These are phyloP conservation scores for Wickerhamiella cacticola DNA, from an alignment of 805 yeast species.

Conservation along the genomic window DNA sequence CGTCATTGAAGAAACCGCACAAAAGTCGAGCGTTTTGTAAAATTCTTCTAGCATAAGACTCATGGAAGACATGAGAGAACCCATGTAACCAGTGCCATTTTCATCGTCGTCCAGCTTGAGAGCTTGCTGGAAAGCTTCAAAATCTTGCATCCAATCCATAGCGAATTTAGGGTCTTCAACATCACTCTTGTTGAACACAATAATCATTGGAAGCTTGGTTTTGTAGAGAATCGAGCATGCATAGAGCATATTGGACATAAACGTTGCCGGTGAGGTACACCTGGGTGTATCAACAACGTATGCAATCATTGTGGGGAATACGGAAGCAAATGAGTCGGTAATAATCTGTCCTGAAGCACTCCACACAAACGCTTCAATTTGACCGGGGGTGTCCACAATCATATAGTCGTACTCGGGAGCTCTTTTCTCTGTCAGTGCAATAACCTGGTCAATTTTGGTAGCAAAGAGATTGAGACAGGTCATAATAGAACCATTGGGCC, in stretches of 20 bases:
- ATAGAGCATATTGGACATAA: constrained; percentile 95
- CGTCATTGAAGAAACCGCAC: constrained; percentile 82
- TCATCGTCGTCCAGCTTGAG: constrained; percentile 53
- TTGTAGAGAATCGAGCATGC: constrained; percentile 95
- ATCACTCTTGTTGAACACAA: constrained; percentile 93
- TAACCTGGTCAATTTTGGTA: constrained; percentile 93
- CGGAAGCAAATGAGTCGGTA: constrained; percentile 91
- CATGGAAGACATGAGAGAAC: constrained; percentile 86
- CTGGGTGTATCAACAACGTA: constrained; percentile 96
- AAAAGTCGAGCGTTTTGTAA: constrained; percentile 83
- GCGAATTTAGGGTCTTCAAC: constrained; percentile 77
- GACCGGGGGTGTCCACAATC: constrained; percentile 96
- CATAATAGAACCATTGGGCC: constrained; percentile 98
- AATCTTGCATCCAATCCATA: constrained; percentile 94
- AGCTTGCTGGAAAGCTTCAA: constrained; percentile 79
- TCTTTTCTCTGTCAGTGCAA: constrained; percentile 71
- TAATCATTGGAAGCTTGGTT: constrained; percentile 90
- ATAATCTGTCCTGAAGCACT: constrained; percentile 94
- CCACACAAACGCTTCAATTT: constrained; percentile 97
- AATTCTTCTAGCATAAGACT: constrained; percentile 92
- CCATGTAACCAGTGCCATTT: constrained; percentile 78
- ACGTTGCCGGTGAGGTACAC: constrained; percentile 86
- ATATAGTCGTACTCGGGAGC: constrained; percentile 47
- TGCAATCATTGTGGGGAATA: constrained; percentile 91
- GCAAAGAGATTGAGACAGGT: constrained; percentile 85